phyloP scores from a whole-genome alignment of 2,329 filamentous ascomycete genomes.

The Alternaria gaisen region DNA sequence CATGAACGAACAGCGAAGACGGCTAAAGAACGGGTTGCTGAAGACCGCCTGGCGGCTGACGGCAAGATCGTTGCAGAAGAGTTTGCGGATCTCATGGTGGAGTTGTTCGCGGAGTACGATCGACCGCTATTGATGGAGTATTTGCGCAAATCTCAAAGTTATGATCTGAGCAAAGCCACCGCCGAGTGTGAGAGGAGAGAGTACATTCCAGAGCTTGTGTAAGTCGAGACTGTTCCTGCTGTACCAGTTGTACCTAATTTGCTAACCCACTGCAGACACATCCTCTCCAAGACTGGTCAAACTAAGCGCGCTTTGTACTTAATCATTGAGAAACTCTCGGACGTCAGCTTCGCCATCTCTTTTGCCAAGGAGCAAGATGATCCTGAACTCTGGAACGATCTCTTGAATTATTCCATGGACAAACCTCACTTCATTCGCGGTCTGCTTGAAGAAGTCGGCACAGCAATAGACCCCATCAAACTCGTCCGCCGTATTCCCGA shows the following conservation, averaged over 20 bases:
- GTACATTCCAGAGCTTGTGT: slow-evolving; percentile 90
- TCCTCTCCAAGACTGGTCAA: slow-evolving; percentile 94
- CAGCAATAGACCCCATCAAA: slow-evolving; percentile 89
- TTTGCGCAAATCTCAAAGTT: slow-evolving; percentile 82
- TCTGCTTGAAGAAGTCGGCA: slow-evolving; percentile 91
- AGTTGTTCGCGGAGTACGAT: slow-evolving; percentile 86
- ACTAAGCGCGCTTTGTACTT: slow-evolving; percentile 90
- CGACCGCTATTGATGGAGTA: slow-evolving; percentile 84
- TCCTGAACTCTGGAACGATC: slow-evolving; percentile 91
- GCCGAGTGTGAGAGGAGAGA: slow-evolving; percentile 79
- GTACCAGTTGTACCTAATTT: not conserved
- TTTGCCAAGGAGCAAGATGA: slow-evolving; percentile 96
- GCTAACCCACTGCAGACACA: slow-evolving; percentile 61
- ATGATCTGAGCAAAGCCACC: slow-evolving; percentile 83
- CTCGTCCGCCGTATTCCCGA: slow-evolving; percentile 91
- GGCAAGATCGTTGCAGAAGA: slow-evolving; percentile 78
- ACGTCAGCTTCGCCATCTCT: slow-evolving; percentile 90
- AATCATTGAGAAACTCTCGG: slow-evolving; percentile 90
- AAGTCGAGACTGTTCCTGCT: slow-evolving; percentile 25
- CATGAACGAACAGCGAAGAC: slow-evolving; percentile 54
- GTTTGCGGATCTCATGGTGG: slow-evolving; percentile 86
- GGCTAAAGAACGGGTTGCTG: slow-evolving; percentile 51
- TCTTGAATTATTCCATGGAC: slow-evolving; percentile 96
- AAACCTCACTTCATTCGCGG: slow-evolving; percentile 94
- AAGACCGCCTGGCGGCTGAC: slow-evolving; percentile 61